Conservation (phyloP, 805 yeast species). For the Zygoascus ofunaensis region DNA sequence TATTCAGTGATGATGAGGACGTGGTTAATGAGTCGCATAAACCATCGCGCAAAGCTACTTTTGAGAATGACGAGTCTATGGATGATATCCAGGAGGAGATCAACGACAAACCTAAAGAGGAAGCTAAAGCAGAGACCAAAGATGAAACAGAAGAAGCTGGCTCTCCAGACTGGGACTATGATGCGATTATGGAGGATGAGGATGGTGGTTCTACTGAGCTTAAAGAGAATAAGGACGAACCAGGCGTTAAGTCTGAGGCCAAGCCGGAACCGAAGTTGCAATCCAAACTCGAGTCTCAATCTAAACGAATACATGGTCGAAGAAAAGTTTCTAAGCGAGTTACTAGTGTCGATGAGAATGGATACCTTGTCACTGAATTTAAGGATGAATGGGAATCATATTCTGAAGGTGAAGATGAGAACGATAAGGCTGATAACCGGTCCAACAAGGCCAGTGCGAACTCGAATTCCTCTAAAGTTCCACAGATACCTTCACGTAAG, state of each 20-base stretch:
- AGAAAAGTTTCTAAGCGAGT: conserved; percentile 12
- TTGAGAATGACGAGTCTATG: conserved; percentile 4
- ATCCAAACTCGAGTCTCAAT: no score
- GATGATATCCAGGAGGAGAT: neutral
- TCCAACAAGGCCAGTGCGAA: neutral
- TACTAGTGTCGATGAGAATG: conserved; percentile 10
- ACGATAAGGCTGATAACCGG: no score
- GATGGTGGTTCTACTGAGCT: neutral
- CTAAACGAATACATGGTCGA: conserved; percentile 5
- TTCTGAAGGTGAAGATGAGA: conserved; percentile 14
- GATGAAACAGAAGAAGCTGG: neutral
- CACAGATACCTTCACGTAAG: conserved; percentile 9
- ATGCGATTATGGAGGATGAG: conserved; percentile 2
- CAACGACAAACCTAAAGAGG: neutral
- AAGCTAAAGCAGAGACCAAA: neutral
- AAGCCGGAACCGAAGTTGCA: neutral
- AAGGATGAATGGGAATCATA: conserved; percentile 14
- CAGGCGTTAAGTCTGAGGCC: neutral
- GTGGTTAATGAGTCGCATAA: conserved; percentile 1
- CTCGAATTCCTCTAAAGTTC: neutral
- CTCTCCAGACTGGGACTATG: conserved; percentile 3
- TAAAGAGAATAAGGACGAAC: conserved; percentile 1
- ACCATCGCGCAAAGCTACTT: neutral
- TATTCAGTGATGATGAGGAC: conserved; percentile 14
- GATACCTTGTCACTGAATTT: conserved; percentile 12